phyloP scores from a whole-genome alignment of 2,329 filamentous ascomycete genomes.

The Dendrostoma leiphaemia region DNA sequence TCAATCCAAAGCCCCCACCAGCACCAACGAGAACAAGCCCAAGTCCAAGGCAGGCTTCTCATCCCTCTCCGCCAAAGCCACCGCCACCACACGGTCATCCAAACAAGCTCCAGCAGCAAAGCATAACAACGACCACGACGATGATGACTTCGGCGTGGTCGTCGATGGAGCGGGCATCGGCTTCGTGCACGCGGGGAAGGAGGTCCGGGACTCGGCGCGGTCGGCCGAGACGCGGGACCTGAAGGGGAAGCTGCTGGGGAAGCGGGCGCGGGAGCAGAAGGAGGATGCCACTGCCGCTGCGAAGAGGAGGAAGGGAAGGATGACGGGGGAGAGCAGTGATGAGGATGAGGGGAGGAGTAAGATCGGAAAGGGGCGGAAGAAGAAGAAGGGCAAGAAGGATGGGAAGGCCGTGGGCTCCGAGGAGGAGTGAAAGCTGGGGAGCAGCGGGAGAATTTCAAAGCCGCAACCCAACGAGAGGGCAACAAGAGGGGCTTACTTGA shows the following conservation, averaged over 20 bases:
- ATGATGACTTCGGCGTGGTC: constrained; percentile 25
- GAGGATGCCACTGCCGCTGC: constrained; percentile 30
- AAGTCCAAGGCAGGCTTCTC: constrained; percentile 19
- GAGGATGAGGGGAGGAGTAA: constrained; percentile 30
- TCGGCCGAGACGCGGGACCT: constrained; percentile 29
- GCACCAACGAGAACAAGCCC: constrained; percentile 5
- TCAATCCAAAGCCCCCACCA: constrained; percentile 10
- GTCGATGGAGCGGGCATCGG: constrained; percentile 41
- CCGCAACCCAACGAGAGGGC: no score
- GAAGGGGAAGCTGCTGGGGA: constrained; percentile 29
- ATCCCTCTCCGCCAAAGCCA: constrained; percentile 12
- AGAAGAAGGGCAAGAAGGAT: neutral
- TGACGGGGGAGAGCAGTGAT: constrained; percentile 40
- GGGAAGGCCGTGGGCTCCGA: neutral
- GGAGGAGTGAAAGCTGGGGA: neutral
- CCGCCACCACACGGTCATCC: neutral
- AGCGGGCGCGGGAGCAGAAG: constrained; percentile 13
- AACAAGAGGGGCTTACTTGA: no score
- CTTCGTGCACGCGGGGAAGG: constrained; percentile 28
- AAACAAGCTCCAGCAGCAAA: neutral
- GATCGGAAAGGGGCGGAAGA: constrained; percentile 23
- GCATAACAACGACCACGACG: constrained; percentile 18
- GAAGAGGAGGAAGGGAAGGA: constrained; percentile 33
- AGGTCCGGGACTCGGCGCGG: constrained; percentile 21
- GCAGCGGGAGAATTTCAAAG: no score